A percentile compares a stretch with the other conserved stretches of the same genome.
Conservation (phyloP, 106 monocot species). For the Allium cepa region DNA sequence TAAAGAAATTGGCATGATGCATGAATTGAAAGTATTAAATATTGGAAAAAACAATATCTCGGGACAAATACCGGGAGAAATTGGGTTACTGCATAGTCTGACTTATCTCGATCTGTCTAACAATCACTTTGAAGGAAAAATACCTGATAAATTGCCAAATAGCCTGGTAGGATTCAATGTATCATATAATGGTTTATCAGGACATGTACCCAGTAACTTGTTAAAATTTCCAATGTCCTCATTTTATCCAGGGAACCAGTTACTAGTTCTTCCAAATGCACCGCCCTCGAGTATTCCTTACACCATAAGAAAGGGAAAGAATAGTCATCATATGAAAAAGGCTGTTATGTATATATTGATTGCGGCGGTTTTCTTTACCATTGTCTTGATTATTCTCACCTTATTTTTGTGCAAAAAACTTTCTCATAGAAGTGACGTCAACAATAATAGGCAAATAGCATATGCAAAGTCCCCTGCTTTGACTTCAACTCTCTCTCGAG, state of each 20-base stretch:
- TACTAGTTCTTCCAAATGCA: slow-evolving; percentile 34
- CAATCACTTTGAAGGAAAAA: slow-evolving; percentile 50
- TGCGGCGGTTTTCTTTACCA: slow-evolving; percentile 25
- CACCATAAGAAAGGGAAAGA: slow-evolving; percentile 4
- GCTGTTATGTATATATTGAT: slow-evolving; percentile 35
- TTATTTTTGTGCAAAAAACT: slow-evolving; percentile 35
- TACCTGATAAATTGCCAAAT: slow-evolving; percentile 47
- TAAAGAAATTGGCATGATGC: slow-evolving; percentile 29
- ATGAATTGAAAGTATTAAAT: slow-evolving; percentile 29
- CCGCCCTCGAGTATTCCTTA: slow-evolving; percentile 13
- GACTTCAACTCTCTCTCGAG: slow-evolving; percentile 23
- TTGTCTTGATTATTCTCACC: slow-evolving; percentile 27
- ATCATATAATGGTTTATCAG: slow-evolving; percentile 67
- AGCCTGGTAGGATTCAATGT: slow-evolving; percentile 48
- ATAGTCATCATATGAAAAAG: slow-evolving; percentile 24
- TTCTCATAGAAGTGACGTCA: slow-evolving; percentile 11
- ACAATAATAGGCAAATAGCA: slow-evolving; percentile 11
- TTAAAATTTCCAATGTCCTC: slow-evolving; percentile 70
- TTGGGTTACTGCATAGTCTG: slow-evolving; percentile 37
- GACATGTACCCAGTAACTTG: slow-evolving; percentile 53
- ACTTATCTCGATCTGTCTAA: slow-evolving; percentile 46
- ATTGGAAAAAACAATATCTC: slow-evolving; percentile 54
- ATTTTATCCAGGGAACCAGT: slow-evolving; percentile 65
- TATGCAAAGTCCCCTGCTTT: slow-evolving; percentile 10
- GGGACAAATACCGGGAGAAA: slow-evolving; percentile 52